Conservation (phyloP, 768 basidiomycete species). For the Pilatotrama ljubarskyi region DNA sequence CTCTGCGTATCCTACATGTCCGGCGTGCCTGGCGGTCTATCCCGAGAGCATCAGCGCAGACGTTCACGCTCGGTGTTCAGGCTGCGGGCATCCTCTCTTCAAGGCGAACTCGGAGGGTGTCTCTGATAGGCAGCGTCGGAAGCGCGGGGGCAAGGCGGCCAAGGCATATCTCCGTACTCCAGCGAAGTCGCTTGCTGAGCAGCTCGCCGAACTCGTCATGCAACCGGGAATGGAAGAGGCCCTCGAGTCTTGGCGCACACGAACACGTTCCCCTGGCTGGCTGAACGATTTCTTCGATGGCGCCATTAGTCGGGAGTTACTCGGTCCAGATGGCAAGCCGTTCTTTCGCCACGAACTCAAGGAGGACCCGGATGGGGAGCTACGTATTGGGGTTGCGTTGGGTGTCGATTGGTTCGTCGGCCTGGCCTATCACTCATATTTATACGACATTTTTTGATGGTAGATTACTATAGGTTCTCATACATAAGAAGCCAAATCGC, state of each 20-base stretch:
- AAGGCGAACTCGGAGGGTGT: too few relatives aligned
- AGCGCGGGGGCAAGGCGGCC: too few relatives aligned
- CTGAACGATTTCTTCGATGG: conserved; percentile 34
- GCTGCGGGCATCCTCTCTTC: too few relatives aligned
- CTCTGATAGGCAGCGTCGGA: too few relatives aligned
- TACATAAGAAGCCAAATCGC: conserved; percentile 37
- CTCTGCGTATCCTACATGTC: not conserved
- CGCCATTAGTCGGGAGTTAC: conserved; percentile 26
- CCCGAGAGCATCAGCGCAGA: too few relatives aligned
- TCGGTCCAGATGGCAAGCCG: conserved; percentile 25
- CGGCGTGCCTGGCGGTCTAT: too few relatives aligned
- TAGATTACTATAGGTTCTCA: conserved; percentile 42
- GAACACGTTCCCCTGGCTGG: conserved; percentile 4
- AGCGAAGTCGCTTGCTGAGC: conserved; percentile 17
- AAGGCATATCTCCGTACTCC: conserved; percentile 11
- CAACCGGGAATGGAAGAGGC: conserved; percentile 30
- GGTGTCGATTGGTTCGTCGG: conserved; percentile 38
- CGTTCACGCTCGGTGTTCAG: too few relatives aligned
- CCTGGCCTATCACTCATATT: too few relatives aligned
- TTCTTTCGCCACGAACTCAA: conserved; percentile 31
- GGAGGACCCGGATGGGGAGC: conserved; percentile 25
- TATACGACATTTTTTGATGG: too few relatives aligned
- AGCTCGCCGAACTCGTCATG: conserved; percentile 15
- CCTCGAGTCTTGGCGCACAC: conserved; percentile 22
- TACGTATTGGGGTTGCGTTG: conserved; percentile 31